Evolutionary conservation across 441 rosid genomes (phyloP).

Genomic region (Sinapis alba): DNA sequence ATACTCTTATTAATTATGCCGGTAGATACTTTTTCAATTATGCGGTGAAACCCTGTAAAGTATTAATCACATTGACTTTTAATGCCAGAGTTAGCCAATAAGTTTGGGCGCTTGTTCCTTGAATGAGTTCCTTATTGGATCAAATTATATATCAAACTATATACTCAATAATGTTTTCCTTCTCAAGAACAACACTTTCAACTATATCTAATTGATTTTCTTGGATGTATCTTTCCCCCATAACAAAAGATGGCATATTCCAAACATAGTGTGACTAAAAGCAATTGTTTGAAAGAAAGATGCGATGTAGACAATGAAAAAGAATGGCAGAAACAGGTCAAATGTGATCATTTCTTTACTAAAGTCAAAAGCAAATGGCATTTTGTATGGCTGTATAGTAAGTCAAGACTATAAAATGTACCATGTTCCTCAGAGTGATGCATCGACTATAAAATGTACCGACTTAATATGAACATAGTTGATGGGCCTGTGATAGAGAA

Average conservation of each 20-base stretch:
- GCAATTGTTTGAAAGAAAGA: too few relatives aligned
- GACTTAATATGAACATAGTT: too few relatives aligned
- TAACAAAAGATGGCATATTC: too few relatives aligned
- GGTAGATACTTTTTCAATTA: background rate
- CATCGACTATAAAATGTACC: background rate
- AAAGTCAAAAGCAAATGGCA: background rate
- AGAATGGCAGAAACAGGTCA: background rate
- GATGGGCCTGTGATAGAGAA: background rate
- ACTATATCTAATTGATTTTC: background rate
- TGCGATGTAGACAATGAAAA: background rate
- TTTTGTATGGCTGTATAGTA: background rate
- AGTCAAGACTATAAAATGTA: background rate
- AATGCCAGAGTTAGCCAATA: background rate
- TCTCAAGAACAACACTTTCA: background rate
- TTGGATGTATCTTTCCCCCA: too few relatives aligned
- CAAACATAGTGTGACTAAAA: too few relatives aligned
- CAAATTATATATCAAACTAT: background rate
- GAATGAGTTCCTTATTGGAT: background rate
- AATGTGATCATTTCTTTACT: background rate
- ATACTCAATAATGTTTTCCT: background rate
- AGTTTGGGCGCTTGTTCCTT: background rate
- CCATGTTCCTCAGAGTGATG: background rate
- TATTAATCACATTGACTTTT: background rate
- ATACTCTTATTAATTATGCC: background rate
- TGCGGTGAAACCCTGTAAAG: background rate